These are phyloP conservation scores for Ceratocystis harringtonii DNA, from an alignment of 2,329 filamentous ascomycete genomes.

Conservation along the genomic window DNA sequence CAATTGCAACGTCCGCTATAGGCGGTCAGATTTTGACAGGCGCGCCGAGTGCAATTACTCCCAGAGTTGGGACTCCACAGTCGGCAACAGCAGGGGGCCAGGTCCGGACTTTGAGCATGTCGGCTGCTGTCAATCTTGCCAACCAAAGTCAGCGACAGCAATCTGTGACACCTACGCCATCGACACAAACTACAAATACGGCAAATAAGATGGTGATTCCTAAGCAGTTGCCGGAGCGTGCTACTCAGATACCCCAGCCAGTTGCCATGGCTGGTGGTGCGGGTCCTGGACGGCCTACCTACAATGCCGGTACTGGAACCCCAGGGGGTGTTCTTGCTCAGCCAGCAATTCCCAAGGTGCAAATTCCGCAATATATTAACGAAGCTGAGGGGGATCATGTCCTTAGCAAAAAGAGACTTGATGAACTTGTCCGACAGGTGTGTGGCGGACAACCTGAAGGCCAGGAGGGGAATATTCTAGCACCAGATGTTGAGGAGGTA, in stretches of 20 bases:
- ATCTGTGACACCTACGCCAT: constrained; percentile 23
- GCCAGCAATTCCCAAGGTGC: constrained; percentile 67
- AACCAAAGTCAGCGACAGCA: constrained; percentile 27
- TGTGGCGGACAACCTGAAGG: constrained; percentile 62
- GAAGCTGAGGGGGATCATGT: constrained; percentile 87
- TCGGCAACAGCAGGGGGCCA: constrained; percentile 24
- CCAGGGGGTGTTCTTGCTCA: constrained; percentile 74
- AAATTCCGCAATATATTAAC: constrained; percentile 68
- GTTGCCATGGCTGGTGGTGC: constrained; percentile 53
- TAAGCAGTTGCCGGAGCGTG: constrained; percentile 55
- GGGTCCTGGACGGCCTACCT: constrained; percentile 60
- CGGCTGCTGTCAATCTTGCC: constrained; percentile 35
- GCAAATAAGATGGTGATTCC: constrained; percentile 61
- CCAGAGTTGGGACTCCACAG: constrained; percentile 37
- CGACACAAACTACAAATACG: constrained; percentile 31
- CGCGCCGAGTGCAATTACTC: constrained; percentile 35
- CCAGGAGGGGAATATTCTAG: constrained; percentile 62
- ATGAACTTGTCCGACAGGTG: constrained; percentile 87
- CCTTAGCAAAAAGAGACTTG: constrained; percentile 93
- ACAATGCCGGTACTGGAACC: constrained; percentile 61
- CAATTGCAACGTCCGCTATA: constrained; percentile 26
- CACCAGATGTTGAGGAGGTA: constrained; percentile 93
- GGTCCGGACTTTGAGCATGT: constrained; percentile 33
- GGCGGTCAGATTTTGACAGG: constrained; percentile 29
- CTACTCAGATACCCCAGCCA: constrained; percentile 54